Percentiles rank a stretch among this genome's conserved stretches.
These are phyloP conservation scores for Cyclotella choctawhatcheeana DNA, from an alignment of 108 stramenopile species.

Conservation along the genomic window DNA sequence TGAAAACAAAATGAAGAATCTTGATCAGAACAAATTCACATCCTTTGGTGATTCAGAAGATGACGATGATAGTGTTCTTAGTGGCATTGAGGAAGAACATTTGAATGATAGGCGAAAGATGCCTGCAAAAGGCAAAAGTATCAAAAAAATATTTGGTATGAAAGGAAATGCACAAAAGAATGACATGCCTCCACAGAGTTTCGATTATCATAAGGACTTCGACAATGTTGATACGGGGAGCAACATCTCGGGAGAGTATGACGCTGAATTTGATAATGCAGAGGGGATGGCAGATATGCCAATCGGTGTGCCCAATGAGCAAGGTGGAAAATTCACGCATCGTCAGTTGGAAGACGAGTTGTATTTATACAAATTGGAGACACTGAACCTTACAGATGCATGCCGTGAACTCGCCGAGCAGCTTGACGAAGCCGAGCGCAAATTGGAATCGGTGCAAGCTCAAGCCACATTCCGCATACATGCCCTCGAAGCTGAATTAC, in stretches of 20 bases:
- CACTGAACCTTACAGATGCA: conserved; percentile 48
- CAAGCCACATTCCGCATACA: conserved; percentile 53
- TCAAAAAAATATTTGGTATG: conserved; percentile 1
- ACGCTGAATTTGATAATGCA: conserved; percentile 33
- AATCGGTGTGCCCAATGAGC: conserved; percentile 42
- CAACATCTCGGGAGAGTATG: conserved; percentile 41
- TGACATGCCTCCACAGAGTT: not conserved
- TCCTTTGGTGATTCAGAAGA: conserved; percentile 8
- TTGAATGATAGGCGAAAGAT: not conserved
- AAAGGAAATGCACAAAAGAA: not conserved
- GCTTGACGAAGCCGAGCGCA: conserved; percentile 40
- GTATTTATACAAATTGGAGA: conserved; percentile 52
- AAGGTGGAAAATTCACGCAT: conserved; percentile 21
- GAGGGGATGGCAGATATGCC: not conserved
- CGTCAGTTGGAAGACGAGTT: conserved; percentile 48
- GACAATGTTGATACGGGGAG: conserved; percentile 16
- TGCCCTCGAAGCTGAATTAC: conserved; percentile 50
- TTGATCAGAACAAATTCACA: conserved; percentile 1
- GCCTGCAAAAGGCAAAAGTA: not conserved
- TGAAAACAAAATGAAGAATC: conserved; percentile 4
- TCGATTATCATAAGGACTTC: not conserved
- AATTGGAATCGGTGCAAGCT: conserved; percentile 43
- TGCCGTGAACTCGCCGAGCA: conserved; percentile 45
- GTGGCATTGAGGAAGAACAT: conserved; percentile 12
- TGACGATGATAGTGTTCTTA: conserved; percentile 5